These are phyloP conservation scores for Amylostereum areolatum DNA, from an alignment of 1,284 basidiomycete genomes.

Conservation along the genomic window DNA sequence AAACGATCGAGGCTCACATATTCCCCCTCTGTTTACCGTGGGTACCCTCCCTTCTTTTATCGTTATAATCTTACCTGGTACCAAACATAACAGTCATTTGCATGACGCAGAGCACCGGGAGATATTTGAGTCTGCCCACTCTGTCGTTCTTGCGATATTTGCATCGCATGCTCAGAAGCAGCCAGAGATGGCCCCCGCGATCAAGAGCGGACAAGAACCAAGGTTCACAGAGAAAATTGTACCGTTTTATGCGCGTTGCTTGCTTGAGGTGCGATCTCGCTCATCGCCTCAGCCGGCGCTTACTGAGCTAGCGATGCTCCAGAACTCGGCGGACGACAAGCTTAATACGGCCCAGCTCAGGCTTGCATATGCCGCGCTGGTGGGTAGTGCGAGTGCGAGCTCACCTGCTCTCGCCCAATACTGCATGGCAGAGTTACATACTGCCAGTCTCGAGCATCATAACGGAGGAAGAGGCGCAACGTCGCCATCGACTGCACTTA, in stretches of 20 bases:
- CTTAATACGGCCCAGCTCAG: constrained; percentile 55
- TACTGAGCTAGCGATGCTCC: neutral
- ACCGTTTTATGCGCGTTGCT: constrained; percentile 59
- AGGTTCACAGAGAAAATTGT: constrained; percentile 48
- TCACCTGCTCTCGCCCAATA: constrained; percentile 49
- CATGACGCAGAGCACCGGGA: constrained; percentile 53
- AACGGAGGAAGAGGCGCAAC: constrained; percentile 22
- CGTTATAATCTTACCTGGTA: constrained; percentile 1
- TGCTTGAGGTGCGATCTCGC: constrained; percentile 50
- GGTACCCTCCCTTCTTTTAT: constrained; percentile 20
- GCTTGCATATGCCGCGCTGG: constrained; percentile 61
- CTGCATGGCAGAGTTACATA: constrained; percentile 49
- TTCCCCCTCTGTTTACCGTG: constrained; percentile 58
- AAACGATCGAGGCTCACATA: constrained; percentile 42
- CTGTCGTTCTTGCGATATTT: constrained; percentile 64
- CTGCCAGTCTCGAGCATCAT: constrained; percentile 8
- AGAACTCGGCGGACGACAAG: constrained; percentile 61
- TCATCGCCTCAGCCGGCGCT: neutral
- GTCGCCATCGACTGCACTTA: constrained; percentile 47
- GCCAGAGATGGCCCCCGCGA: constrained; percentile 5
- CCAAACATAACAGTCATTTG: constrained; percentile 37
- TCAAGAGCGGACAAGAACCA: constrained; percentile 7
- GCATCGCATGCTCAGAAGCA: constrained; percentile 43
- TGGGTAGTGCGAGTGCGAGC: constrained; percentile 45
- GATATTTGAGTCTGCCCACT: constrained; percentile 71